Evolutionary conservation across 192 early-diverging fungal species (phyloP), one percentile per base, ranked within the genome.

Genomic region (Entomortierella parvispora): DNA sequence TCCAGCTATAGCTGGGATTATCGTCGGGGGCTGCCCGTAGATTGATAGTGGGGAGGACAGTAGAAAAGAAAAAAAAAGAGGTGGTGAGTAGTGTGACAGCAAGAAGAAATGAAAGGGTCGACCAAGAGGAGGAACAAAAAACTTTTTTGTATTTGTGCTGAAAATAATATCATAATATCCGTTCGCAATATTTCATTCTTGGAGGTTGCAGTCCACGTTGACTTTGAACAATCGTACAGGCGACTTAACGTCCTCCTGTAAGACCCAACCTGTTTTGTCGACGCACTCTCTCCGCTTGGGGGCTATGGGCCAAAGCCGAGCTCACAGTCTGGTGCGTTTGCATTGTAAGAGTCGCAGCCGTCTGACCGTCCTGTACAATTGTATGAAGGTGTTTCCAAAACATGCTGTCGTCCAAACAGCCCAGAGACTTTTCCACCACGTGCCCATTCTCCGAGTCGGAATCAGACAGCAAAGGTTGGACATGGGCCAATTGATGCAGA

Each of bases 301-400:
- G 11, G n/a, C 37, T 68, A 6, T 40, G 12, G 0, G 47, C 44
- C 37, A 77, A 47, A 18, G 52, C 60, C 17, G 65, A 61, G 10
- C 70, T 76, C 34, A 82, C 68, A 23, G 77, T 68, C 45, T 74
- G 50, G 45, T 76, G 62, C 2, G 81, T 69, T 43, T 82, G 71
- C 61, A 82, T 66, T 25, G 81, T 80, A 34, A 82, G 37, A 7
- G 62, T 51, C 2, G 81, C 81, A 1, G 71, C 65, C 2, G 47
- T 26, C 28, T 82, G 81, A 8, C 65, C 81, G 45, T 76, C 62
- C 15, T 67, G 18, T 11, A 82, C 42, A 26, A 82, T 61, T 4
- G 25, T 15, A 48, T 82, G 76, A 18, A 82, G 47, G 6, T 67
- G 63, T 9, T 58, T 37, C 66, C 68, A 69, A 26, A 69, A 52